These are phyloP conservation scores for Knufia fluminis DNA, from an alignment of 2,329 filamentous ascomycete species.

Conservation along the genomic window DNA sequence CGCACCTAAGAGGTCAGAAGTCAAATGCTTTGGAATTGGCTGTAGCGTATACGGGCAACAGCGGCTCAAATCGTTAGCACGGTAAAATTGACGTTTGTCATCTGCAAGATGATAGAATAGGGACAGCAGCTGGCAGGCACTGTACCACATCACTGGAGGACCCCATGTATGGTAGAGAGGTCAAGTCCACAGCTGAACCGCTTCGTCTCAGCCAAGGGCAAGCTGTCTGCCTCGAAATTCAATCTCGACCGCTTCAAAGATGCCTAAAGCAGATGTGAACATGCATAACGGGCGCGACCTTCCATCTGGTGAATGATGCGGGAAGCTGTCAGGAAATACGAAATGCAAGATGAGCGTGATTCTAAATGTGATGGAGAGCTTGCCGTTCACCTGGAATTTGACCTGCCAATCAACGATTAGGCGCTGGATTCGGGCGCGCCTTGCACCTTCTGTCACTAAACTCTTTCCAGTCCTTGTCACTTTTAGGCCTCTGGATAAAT, in stretches of 20 bases:
- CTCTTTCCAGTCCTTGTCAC: background rate
- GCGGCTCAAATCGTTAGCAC: background rate
- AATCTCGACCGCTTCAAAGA: background rate
- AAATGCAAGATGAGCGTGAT: background rate
- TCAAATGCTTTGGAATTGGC: background rate
- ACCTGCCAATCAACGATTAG: background rate
- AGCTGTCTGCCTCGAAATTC: background rate
- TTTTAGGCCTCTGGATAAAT: background rate
- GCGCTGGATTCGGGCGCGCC: background rate
- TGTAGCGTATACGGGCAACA: too few relatives aligned
- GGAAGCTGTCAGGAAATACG: background rate
- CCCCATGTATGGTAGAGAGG: background rate
- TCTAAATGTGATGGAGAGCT: background rate
- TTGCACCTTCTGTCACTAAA: background rate
- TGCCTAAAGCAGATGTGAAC: background rate
- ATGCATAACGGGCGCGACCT: background rate
- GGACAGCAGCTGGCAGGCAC: background rate
- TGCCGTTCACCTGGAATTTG: background rate
- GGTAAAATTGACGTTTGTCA: background rate
- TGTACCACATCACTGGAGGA: slow-evolving; percentile 1
- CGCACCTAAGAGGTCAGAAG: background rate
- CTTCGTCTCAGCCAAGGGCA: background rate
- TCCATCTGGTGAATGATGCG: background rate
- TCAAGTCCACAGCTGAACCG: background rate
- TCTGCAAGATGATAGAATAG: slow-evolving; percentile 2